phyloP scores from a whole-genome alignment of 257 asterid species.

The Vinca minor region DNA sequence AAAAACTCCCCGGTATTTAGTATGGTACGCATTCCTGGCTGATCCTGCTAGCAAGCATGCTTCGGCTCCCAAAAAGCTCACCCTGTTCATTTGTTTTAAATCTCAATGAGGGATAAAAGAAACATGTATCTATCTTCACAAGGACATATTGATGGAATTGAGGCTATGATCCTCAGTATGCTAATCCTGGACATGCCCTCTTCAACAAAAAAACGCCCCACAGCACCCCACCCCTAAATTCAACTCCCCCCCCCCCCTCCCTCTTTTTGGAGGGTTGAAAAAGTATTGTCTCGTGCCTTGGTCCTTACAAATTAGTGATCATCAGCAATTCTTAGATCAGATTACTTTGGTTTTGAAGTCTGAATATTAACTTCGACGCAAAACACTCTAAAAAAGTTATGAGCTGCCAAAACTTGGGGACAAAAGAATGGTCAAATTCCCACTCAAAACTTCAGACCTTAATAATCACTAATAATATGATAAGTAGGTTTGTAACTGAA shows the following conservation, averaged over 20 bases:
- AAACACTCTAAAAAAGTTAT: not conserved
- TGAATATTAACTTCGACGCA: not conserved
- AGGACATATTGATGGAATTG: not conserved
- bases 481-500: not conserved
- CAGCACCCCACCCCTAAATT: not conserved
- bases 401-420: not conserved
- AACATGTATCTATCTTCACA: not conserved
- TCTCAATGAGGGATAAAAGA: not conserved
- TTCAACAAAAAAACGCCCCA: not conserved
- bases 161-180: not conserved
- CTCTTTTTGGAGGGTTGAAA: no score
- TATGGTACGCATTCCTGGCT: constrained; percentile 91
- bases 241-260: not conserved
- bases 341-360: not conserved
- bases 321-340: not conserved
- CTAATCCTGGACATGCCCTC: not conserved
- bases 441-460: not conserved
- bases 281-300: not conserved
- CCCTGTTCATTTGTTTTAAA: constrained; percentile 37
- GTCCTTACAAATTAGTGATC: not conserved
- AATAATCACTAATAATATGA: not conserved
- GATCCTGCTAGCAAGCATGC: constrained; percentile 91
- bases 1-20: constrained; percentile 65
- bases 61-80: constrained; percentile 82
- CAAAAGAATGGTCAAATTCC: not conserved